phyloP scores from a whole-genome alignment of 2,329 filamentous ascomycete species.

The Clarireedia monteithiana region DNA sequence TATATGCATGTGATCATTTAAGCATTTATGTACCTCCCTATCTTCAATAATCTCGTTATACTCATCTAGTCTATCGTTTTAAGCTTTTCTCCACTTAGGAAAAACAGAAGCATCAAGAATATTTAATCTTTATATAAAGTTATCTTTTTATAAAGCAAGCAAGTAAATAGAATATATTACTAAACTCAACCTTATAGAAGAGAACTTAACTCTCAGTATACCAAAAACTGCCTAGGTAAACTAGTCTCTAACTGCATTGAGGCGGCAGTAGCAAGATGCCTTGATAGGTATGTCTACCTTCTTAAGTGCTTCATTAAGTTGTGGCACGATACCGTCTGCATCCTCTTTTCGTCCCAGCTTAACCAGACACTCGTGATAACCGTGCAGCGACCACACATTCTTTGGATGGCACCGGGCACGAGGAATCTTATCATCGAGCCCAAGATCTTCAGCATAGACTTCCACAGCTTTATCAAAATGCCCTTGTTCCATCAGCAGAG shows the following conservation, averaged over 20 bases:
- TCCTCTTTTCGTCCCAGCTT: constrained; percentile 38
- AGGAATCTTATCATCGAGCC: constrained; percentile 50
- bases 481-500: constrained; percentile 60
- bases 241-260: background rate
- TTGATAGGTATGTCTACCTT: constrained; percentile 51
- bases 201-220: too few relatives aligned
- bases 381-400: constrained; percentile 70
- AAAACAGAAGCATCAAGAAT: too few relatives aligned
- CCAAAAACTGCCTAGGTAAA: background rate
- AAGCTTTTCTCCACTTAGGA: too few relatives aligned
- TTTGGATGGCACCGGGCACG: constrained; percentile 59
- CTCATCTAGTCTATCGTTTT: too few relatives aligned
- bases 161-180: too few relatives aligned
- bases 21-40: too few relatives aligned
- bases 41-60: too few relatives aligned
- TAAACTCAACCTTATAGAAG: too few relatives aligned
- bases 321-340: constrained; percentile 37
- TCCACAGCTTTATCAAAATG: constrained; percentile 45
- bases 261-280: constrained; percentile 51
- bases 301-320: constrained; percentile 44
- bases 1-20: too few relatives aligned
- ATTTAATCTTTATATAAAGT: too few relatives aligned
- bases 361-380: constrained; percentile 61
- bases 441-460: constrained; percentile 55
- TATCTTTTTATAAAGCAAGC: too few relatives aligned